Evolutionary conservation across 805 yeast species (phyloP).

Genomic region (Barnettozyma wickerhamii): DNA sequence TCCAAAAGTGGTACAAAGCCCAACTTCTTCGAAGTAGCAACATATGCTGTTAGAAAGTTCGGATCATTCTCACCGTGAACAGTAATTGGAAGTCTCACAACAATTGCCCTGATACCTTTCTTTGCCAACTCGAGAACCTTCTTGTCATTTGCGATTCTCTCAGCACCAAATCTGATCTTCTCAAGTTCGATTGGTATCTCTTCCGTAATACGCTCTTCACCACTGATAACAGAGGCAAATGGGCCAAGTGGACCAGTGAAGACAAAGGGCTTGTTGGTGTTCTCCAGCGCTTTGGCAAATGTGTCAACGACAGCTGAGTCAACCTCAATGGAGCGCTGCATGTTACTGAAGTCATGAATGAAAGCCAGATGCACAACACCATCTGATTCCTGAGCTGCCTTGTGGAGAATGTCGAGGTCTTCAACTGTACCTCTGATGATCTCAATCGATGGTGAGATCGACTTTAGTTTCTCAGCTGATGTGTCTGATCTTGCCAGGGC

Average conservation of each 20-base stretch:
- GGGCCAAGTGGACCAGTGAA: slow-evolving; percentile 11
- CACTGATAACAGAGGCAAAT: slow-evolving; percentile 2
- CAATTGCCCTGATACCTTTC: slow-evolving; percentile 25
- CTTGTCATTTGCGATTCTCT: slow-evolving; percentile 17
- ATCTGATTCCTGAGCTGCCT: slow-evolving; percentile 29
- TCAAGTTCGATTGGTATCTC: not conserved
- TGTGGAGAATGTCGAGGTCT: slow-evolving; percentile 26
- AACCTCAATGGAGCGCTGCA: slow-evolving; percentile 20
- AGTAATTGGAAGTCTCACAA: slow-evolving; percentile 25
- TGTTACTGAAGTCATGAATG: slow-evolving; percentile 30
- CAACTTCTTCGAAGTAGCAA: slow-evolving; percentile 27
- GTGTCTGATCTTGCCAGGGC: slow-evolving; percentile 31
- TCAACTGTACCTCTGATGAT: slow-evolving; percentile 29
- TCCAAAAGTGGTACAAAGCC: slow-evolving; percentile 29
- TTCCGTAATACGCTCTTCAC: not conserved
- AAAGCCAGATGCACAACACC: slow-evolving; percentile 36
- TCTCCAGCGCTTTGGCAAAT: slow-evolving; percentile 26
- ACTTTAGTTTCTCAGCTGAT: slow-evolving; percentile 24
- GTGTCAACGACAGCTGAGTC: slow-evolving; percentile 7
- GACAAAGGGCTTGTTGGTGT: slow-evolving; percentile 28
- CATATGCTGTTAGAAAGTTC: slow-evolving; percentile 24
- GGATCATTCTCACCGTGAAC: slow-evolving; percentile 31
- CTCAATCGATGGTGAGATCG: slow-evolving; percentile 22
- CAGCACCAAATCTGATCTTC: not conserved
- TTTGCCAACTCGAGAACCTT: slow-evolving; percentile 15